Percentiles rank a stretch among this genome's conserved stretches.
Conservation (phyloP, 2,329 filamentous ascomycete species). For the Emericellopsis cladophorae region DNA sequence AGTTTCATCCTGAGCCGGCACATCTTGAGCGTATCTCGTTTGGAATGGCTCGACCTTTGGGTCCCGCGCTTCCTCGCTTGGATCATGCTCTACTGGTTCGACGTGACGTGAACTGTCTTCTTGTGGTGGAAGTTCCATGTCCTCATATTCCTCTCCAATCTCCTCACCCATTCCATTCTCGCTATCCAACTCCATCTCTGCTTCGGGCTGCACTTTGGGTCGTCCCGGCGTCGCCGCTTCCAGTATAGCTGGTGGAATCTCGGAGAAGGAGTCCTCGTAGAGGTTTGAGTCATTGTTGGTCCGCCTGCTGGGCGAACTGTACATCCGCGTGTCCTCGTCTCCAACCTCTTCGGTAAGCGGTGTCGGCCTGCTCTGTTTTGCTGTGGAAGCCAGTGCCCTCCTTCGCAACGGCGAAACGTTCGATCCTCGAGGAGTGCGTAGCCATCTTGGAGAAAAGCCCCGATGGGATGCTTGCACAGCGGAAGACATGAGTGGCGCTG, state of each 20-base stretch:
- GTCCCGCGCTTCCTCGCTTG: too few species aligned
- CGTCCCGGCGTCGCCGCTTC: constrained; percentile 32
- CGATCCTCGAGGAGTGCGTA: constrained; percentile 20
- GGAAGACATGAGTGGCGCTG: too few species aligned
- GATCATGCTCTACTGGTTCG: not conserved
- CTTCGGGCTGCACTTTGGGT: constrained; percentile 3
- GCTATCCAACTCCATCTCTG: too few species aligned
- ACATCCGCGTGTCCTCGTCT: not conserved
- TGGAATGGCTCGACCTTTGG: too few species aligned
- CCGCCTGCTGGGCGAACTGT: constrained; percentile 1
- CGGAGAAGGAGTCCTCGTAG: constrained; percentile 45
- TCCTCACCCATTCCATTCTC: constrained; percentile 2
- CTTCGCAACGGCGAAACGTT: constrained; percentile 3
- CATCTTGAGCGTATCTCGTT: too few species aligned
- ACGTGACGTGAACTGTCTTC: not conserved
- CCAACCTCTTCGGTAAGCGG: not conserved
- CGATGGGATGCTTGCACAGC: not conserved
- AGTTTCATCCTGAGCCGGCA: constrained; percentile 2
- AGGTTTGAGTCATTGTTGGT: constrained; percentile 17
- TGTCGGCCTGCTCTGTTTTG: constrained; percentile 14
- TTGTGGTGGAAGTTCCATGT: not conserved
- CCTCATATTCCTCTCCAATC: constrained; percentile 2
- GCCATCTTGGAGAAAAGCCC: not conserved
- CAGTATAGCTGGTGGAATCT: constrained; percentile 38
- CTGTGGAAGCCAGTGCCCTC: not conserved